Evolutionary conservation across 176 grass and related monocot species (phyloP), one percentile per base, ranked within the genome.

Genomic region (Eremochloa ophiuroides): DNA sequence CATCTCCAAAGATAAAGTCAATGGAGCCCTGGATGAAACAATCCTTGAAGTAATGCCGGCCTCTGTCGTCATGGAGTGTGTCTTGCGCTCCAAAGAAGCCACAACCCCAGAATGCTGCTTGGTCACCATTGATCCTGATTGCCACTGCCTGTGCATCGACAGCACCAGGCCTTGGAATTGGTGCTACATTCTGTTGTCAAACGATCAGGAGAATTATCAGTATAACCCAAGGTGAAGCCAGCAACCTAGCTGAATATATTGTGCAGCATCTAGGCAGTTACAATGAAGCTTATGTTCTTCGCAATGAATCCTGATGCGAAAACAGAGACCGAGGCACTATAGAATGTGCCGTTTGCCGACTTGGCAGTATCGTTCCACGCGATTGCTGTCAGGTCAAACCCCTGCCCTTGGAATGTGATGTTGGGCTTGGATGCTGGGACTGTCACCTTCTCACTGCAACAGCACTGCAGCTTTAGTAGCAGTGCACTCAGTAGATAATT

Each of bases 1-100:
- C 94, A 85, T 94, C 91, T 76, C 94, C 94, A 80, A 97, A 97
- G 76, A 94, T 92, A 31, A 97, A 94, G 85, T 92, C 94, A 3
- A 94, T 94, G 27, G 91, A 90, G 44, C 94, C 94, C 79, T 97
- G 89, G 46, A 97, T 83, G 66, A 87, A 92, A 31, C 91, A 97
- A 67, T 97, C 94, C 73, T 94, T 97, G 66, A 90, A 94, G 82
- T 94, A 97, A 74, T 97, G 94, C 15, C 80, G 82, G 55, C 89
- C 91, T 22, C 56, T 48, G 25, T 94, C 94, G 3, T 97, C 94
- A n/a, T 94, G 94, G 30, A 97, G 87, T 4, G 94, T 94, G 23
- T 97, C 94, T 78, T 97, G 94, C 0, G 94, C 91, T 14, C 94
- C 94, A 10, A 97, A 97, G 67, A 94, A 97, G 20, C 87, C 91